Evolutionary conservation across 225 moss, liverwort and hornwort species (phyloP), one percentile per base, ranked within the genome.

Genomic region (Marchantia polymorpha): DNA sequence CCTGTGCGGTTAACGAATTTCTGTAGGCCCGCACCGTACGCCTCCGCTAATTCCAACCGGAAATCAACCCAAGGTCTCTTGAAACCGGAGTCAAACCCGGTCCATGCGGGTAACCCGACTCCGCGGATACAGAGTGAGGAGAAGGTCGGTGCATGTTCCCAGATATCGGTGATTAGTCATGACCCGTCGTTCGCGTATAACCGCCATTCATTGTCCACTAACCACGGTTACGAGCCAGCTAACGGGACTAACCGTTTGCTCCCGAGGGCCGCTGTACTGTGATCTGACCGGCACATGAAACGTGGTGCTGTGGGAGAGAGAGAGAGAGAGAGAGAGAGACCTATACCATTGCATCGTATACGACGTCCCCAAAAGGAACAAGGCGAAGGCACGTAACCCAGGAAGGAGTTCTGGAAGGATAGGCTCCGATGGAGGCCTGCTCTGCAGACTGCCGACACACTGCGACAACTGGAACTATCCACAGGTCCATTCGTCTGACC

Each of bases 211-310:
- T 46, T 39, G 9, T 17, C 15, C 4, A 19, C 12, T 15, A 69
- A 69, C 69, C 69, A 27, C 25, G 25, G 65, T 66, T 66, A 66
- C 7, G 17, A 25, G 65, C 26, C 65, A 66, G 12, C 10, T 66
- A 66, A 66, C 65, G 10, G 65, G 65, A 26, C 65, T 26, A 66
- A 66, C 65, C 65, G 65, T 66, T 66, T 39, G 39, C 39, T 39
- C 39, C 39, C 39, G 14, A 55, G 55, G 55, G 56, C 56, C n/a
- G 10, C 64, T 10, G 9, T 39, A 39, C 39, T 39, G 39, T 39
- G n/a, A n/a, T 23, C 64, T 64, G 64, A 64, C 64, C 64, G 64
- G 64, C 64, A 64, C 17, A 64, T 64, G 64, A 7, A 64, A 10
- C n/a, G 19, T 23, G 23, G 22, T 64, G 64, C n/a, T n/a, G n/a